Evolutionary conservation across 495 filamentous ascomycete genomes (phyloP), one percentile per base, ranked within the genome.

Genomic region (Penicillium psychrofluorescens): DNA sequence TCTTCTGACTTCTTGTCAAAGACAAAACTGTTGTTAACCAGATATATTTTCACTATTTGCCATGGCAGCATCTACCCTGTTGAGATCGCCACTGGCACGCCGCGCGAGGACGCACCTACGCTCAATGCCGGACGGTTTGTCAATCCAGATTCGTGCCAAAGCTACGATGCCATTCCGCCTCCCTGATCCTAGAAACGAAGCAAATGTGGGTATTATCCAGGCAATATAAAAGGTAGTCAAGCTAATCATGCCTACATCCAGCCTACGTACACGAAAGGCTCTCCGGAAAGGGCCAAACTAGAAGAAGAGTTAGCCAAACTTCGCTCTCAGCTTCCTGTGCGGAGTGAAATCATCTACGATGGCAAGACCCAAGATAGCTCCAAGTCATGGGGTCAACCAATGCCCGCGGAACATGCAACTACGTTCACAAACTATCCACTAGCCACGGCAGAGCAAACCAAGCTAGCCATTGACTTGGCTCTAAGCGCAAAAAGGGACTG

Each of bases 401-500:
- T 90, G 50, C 90, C 90, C 8, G 72, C 88, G 42, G 76, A 83
- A 36, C 87, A 95, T 60, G 67, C 66, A 28, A 72, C 72, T 15
- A 63, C 70, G 14, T 72, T 96, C 34, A 89, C 88, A 46, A 81
- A 76, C 41, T 94, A 88, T 58, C 84, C 86, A 9, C 72, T 82
- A 37, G 87, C 88, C 36, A 77, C 70, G 14, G 63, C 79, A n/a
- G 71, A 78, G 29, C 76, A 94, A 44, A 81, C 92, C 48, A 70
- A 66, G 7, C 60, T 65, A 8, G 89, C 90, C 13, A 95, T 97
- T 53, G 75, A 85, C 9, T 71, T 83, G 32, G 92, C 91, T 0
- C 74, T 97, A 11, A 73, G 76, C 7, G 92, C 90, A 1, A 95
- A 95, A 67, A 66, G 76, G 27, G 64, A 74, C 43, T 97, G 92